Base-by-base conservation (phyloP, 345 rosid genomes). In the Euphorbia pulcherrima region DNA sequence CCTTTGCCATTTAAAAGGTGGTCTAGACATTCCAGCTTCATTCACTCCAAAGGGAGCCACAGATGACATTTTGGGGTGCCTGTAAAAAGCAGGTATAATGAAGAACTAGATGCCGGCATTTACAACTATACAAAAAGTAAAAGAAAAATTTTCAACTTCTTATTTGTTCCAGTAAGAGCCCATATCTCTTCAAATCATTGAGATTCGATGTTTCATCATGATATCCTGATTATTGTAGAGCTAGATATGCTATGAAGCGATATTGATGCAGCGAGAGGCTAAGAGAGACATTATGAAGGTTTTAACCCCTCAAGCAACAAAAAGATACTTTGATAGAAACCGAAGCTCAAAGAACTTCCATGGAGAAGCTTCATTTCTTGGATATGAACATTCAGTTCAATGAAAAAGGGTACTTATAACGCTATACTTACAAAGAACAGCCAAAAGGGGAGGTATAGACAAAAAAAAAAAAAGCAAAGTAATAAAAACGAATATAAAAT, bases 1-100 rank as follows among this genome's bases (percentile, higher is more conserved):
- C 80, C 98, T 90, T 75, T 64, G 86, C 97, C 98, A 93, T 76
- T 79, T 93, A 76, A 70, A 72, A 48, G 96, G 80, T 54, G 84
- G 82, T 12, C 79, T 83, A 1, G 88, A 73, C 40, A 77, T 62
- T 51, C 78, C 80, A 59, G 68, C 51, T 62, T 78, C 86, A 83
- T 72, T 78, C 81, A 84, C 65, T 56, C 84, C 88, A 62, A 82
- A 83, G 47, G 86, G 71, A 78, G 82, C 68, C 79, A 86, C 70
- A 39, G 91, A 68, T 62, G 93, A 52, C 72, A 80, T 68, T 41
- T 83, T 85, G 48, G 86, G 73, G 67, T 83, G 80, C 68, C 97
- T 84, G 78, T 57, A 74, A 33, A 68, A 74, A 66, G 68, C 21
- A 40, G 12, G 27, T n/a, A 61, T 2, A 67, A 41, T 8, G 26